Conservation (phyloP, 2,329 filamentous ascomycete species). For the Colletotrichum falcatum region DNA sequence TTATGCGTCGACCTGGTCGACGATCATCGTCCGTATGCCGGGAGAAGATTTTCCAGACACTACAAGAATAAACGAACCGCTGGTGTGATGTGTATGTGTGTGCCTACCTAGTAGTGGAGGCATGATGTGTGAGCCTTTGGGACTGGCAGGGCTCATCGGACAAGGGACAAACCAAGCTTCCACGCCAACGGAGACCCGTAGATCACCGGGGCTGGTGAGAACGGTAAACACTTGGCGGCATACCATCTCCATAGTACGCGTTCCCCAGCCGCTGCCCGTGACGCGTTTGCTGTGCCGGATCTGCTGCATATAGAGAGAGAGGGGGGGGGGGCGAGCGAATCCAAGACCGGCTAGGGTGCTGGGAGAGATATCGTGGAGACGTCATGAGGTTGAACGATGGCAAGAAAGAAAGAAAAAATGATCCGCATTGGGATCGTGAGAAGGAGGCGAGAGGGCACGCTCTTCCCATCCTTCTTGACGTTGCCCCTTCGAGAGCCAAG, state of each 20-base stretch:
- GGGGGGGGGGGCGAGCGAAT: neutral
- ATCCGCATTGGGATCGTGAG: neutral
- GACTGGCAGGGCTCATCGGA: neutral
- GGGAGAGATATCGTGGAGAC: neutral
- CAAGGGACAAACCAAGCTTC: neutral
- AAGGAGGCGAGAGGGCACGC: neutral
- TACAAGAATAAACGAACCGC: neutral
- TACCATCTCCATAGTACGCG: neutral
- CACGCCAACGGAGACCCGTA: neutral
- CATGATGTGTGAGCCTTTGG: neutral
- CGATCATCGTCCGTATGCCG: neutral
- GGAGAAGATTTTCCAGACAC: neutral
- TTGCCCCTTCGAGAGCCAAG: neutral
- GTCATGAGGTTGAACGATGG: neutral
- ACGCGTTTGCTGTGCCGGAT: neutral
- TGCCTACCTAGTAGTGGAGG: no score
- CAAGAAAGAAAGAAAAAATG: no score
- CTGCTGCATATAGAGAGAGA: neutral
- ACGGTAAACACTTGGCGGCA: constrained; percentile 6
- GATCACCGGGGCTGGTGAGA: constrained; percentile 2
- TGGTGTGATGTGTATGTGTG: neutral
- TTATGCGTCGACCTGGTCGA: neutral
- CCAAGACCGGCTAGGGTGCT: neutral
- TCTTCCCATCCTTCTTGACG: neutral
- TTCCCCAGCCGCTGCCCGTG: constrained; percentile 2